These are phyloP conservation scores for Hagleromyces aurorensis DNA, from an alignment of 805 yeast genomes.

Conservation along the genomic window DNA sequence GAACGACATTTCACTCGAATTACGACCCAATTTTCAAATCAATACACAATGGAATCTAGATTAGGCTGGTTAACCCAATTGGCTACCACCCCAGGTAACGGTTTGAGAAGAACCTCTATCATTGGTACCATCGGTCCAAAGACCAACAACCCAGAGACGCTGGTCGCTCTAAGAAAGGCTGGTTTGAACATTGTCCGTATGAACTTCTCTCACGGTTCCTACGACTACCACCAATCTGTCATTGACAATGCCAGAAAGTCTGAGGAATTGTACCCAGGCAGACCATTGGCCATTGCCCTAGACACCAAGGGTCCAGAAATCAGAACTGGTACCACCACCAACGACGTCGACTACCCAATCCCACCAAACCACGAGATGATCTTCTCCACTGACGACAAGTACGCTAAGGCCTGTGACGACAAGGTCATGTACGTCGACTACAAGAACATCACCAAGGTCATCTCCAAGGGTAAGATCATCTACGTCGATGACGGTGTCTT, in stretches of 20 bases:
- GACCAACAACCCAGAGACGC: constrained; percentile 81
- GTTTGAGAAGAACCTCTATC: constrained; percentile 88
- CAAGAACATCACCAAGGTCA: constrained; percentile 92
- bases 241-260: constrained; percentile 95
- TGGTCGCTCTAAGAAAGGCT: constrained; percentile 87
- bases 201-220: constrained; percentile 98
- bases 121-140: constrained; percentile 99
- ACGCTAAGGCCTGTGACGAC: constrained; percentile 65
- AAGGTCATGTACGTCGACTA: constrained; percentile 85
- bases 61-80: constrained; percentile 79
- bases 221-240: constrained; percentile 96
- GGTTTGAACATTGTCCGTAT: constrained; percentile 97
- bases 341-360: constrained; percentile 75
- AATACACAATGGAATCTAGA: constrained; percentile 45
- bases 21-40: too few species aligned
- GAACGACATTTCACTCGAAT: too few species aligned
- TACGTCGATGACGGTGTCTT: constrained; percentile 97
- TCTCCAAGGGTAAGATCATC: constrained; percentile 79
- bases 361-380: constrained; percentile 81
- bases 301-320: constrained; percentile 99
- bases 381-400: constrained; percentile 84
- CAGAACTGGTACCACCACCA: constrained; percentile 93
- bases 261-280: constrained; percentile 81
- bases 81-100: constrained; percentile 70
- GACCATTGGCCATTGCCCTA: constrained; percentile 96